Evolutionary conservation across 352 stramenopile genomes (phyloP), one percentile per base, ranked within the genome.

Genomic region (Phytophthora capsici): DNA sequence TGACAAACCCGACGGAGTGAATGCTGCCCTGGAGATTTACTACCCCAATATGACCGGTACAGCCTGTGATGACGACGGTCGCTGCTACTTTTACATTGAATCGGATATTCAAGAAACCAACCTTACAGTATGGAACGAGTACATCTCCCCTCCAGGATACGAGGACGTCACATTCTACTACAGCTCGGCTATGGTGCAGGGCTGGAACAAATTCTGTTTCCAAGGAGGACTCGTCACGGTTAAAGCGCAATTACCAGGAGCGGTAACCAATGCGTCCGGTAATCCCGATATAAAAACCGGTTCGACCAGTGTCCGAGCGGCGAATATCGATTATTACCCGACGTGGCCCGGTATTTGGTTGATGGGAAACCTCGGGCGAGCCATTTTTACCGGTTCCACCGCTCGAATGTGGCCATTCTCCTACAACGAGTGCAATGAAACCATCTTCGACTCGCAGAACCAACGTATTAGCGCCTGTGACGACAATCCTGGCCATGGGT

Each of bases 131-230:
- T 92, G 73, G 69, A 94, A 92, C 58, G 58, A 77, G 38, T 94
- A 91, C 63, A 73, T 75, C 13, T 72, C 63, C 4, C 73, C 78
- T 3, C 73, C 83, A 2, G 78, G 77, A 0, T 89, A 81, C 43
- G 52, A 90, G 57, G 49, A 56, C 28, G 61, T 69, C 2, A 66
- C 55, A 7, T 69, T 78, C 36, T 80, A 81, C 51, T 91, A 91
- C 57, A 66, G 71, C 0, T 90, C 80, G 19, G 94, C 73, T 2
- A 98, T 98, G 89, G 52, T 98, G 1, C 92, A 97, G 50, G 80
- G 69, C n/a, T 98, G 94, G 94, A 95, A 98, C 78, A 98, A 98
- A 65, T 98, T 98, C 69, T 98, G 94, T 64, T 97, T 98, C 61
- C 96, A 95, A 40, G 94, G 94, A 20, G 94, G 94, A 0, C 90